Percentiles rank a stretch among this genome's conserved stretches.
phyloP scores from a whole-genome alignment of 495 filamentous ascomycete genomes.

The Hypomontagnella monticulosa region DNA sequence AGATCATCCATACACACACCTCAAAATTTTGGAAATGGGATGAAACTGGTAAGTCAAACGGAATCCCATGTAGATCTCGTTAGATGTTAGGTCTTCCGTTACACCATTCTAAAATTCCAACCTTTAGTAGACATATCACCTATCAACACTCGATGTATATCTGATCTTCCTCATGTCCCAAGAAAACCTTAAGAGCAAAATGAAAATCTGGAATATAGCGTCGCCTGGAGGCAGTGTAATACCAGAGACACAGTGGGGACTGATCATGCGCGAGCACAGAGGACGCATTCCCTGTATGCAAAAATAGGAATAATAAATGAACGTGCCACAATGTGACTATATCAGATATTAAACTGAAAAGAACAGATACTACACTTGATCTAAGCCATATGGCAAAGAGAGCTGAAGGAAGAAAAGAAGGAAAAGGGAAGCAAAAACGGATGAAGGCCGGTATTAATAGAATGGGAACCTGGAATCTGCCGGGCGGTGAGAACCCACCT shows the following conservation, averaged over 20 bases:
- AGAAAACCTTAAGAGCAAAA: slow-evolving; percentile 11
- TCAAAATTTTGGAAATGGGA: too few species aligned
- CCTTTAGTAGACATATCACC: too few species aligned
- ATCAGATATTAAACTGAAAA: slow-evolving; percentile 27
- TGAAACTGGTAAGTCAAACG: too few species aligned
- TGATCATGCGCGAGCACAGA: slow-evolving; percentile 40
- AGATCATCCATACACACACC: too few species aligned
- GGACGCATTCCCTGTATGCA: not conserved
- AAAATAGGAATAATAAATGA: slow-evolving; percentile 25
- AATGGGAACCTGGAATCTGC: slow-evolving; percentile 16
- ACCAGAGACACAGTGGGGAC: slow-evolving; percentile 79
- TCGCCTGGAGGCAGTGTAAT: slow-evolving; percentile 86
- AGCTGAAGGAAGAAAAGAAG: slow-evolving; percentile 12
- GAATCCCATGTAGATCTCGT: too few species aligned
- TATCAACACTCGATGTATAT: too few species aligned
- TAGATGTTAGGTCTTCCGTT: too few species aligned
- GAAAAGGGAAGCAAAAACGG: not conserved
- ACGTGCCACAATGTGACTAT: slow-evolving; percentile 7
- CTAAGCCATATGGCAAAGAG: slow-evolving; percentile 28
- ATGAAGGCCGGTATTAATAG: not conserved
- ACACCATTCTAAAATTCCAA: too few species aligned
- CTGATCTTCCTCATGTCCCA: slow-evolving; percentile 19
- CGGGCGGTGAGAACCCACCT: slow-evolving; percentile 20
- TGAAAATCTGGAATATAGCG: slow-evolving; percentile 63
- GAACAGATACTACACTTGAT: slow-evolving; percentile 34